These are phyloP conservation scores for Mollisiaceae sp. DNA, from an alignment of 2,329 filamentous ascomycete genomes.

Conservation along the genomic window DNA sequence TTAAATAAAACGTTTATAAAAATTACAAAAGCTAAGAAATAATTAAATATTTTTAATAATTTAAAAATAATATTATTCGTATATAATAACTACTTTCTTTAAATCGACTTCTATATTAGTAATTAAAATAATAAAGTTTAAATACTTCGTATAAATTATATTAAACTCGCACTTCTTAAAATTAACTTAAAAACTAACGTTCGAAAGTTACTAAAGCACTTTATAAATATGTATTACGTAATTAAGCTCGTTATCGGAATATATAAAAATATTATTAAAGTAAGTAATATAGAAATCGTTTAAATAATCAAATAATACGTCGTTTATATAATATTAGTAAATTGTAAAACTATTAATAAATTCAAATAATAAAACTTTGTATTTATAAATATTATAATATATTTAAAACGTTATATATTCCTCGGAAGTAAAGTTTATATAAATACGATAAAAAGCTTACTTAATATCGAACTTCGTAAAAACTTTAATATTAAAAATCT, in stretches of 20 bases:
- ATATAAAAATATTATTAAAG: conserved; percentile 23
- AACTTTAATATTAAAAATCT: too few species aligned
- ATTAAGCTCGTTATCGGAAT: not conserved
- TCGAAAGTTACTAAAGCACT: conserved; percentile 2
- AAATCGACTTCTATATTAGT: too few species aligned
- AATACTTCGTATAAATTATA: too few species aligned
- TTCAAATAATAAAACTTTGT: too few species aligned
- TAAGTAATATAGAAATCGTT: too few species aligned
- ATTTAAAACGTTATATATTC: too few species aligned
- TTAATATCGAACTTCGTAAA: conserved; percentile 9
- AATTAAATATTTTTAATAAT: not conserved
- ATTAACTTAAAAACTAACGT: conserved; percentile 13
- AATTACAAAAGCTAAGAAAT: not conserved
- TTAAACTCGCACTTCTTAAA: too few species aligned
- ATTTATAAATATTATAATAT: too few species aligned
- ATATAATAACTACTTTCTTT: too few species aligned
- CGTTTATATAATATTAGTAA: conserved; percentile 19
- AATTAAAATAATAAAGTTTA: too few species aligned
- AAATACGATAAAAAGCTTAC: conserved; percentile 14
- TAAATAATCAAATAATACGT: conserved; percentile 14
- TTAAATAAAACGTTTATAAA: not conserved
- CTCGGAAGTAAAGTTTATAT: conserved; percentile 8
- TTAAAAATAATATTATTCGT: conserved; percentile 15
- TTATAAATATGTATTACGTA: conserved; percentile 16
- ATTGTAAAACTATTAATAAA: conserved; percentile 4